phyloP scores from a whole-genome alignment of 2,329 filamentous ascomycete genomes.

The Colletotrichum sp. region DNA sequence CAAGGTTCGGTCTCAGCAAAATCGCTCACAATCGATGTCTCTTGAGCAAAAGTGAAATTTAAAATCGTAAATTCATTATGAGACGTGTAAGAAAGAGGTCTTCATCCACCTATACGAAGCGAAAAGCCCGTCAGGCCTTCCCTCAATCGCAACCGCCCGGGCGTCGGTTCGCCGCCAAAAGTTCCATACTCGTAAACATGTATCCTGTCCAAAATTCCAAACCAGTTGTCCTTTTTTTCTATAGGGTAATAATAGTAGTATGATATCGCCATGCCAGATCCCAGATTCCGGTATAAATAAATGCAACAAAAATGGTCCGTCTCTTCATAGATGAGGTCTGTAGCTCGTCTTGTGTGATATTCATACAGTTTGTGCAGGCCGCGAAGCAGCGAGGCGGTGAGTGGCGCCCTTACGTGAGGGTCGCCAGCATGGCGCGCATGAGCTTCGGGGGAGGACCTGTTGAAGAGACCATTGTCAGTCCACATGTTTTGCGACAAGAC shows the following conservation, averaged over 20 bases:
- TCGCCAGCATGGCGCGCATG: conserved; percentile 73
- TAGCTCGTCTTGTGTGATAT: conserved; percentile 1
- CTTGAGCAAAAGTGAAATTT: background rate
- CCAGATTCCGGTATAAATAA: background rate
- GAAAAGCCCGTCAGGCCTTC: background rate
- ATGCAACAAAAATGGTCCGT: background rate
- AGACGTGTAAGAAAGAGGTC: background rate
- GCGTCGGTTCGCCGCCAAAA: background rate
- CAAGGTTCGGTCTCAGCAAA: background rate
- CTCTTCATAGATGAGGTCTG: background rate
- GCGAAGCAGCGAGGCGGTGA: background rate
- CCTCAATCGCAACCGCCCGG: background rate
- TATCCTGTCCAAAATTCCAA: background rate
- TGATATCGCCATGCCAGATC: background rate
- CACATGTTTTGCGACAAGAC: background rate
- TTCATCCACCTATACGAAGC: background rate
- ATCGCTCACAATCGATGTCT: background rate
- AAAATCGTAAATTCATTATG: background rate
- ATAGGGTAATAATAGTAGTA: conserved; percentile 10
- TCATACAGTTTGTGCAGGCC: background rate
- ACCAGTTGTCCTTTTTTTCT: conserved; percentile 9
- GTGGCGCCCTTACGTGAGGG: conserved; percentile 60
- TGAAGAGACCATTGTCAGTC: conserved; percentile 26
- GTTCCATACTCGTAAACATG: background rate
- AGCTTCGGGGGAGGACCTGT: conserved; percentile 68